Base-by-base conservation (phyloP, 2,329 filamentous ascomycete genomes). In the Coniosporium tulheliwenetii region DNA sequence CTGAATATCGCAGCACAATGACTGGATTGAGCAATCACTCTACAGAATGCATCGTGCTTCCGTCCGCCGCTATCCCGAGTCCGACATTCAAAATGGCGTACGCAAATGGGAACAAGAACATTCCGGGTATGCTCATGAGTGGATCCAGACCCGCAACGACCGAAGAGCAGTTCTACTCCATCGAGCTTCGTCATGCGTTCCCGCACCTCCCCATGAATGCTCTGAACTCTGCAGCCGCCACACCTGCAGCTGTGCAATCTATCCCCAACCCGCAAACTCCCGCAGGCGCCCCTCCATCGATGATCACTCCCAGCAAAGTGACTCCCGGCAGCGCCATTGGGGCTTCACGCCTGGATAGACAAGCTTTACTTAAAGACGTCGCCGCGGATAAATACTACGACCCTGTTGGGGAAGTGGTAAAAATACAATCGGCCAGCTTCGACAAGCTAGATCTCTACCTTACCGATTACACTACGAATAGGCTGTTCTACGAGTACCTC, bases 381-480 rank as follows among this genome's bases (percentile, higher is more conserved):
- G 51, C 61, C 2, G 60, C 69, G 1, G 56, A 58, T 10, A 64
- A 50, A 0, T 93, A 79, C 52, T 75, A 71, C 50, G 76, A 94
- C 53, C 54, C 93, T 1, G 64, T 84, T 13, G 85, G 73, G 1
- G 72, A 87, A 52, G 74, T 93, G 2, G 70, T 86, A 37, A 77
- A 70, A 47, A 62, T 69, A 1, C 36, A 37, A 14, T 16, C 37
- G n/a, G 30, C 9, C 19, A 14, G 19, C 29, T 73, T 65, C 47
- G 65, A 57, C 37, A 59, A 64, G 19, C 59, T 73, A 10, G 73
- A 75, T 5, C 47, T 94, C 0, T 86, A 86, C 65, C 63, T 93
- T 13, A 81, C 83, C 0, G 87, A 95, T 58, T 94, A 87, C 56
- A 93, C 85, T 0, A 62, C 73, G 39, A 85, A 95, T 51, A 52